phyloP scores from a whole-genome alignment of 257 asterid genomes.

The Misopates orontium region DNA sequence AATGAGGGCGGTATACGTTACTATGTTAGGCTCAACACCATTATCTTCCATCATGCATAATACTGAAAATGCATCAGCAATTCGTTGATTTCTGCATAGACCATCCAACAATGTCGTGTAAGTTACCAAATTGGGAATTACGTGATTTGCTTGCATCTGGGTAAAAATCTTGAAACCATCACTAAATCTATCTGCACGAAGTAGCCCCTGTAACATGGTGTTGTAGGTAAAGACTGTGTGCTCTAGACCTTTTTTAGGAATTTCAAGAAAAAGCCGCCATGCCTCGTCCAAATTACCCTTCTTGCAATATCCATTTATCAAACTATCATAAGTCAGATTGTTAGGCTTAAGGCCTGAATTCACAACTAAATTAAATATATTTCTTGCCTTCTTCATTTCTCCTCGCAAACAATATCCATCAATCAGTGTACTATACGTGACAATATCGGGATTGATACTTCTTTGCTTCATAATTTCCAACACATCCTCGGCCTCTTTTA shows the following conservation, averaged over 20 bases:
- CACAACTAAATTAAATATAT: constrained; percentile 1
- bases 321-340: neutral
- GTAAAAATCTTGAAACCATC: constrained; percentile 18
- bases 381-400: constrained; percentile 11
- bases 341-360: constrained; percentile 16
- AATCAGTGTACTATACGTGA: constrained; percentile 17
- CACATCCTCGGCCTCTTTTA: constrained; percentile 1
- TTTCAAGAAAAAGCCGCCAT: constrained; percentile 11
- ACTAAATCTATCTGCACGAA: neutral
- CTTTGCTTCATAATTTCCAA: constrained; percentile 6
- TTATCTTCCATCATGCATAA: constrained; percentile 12
- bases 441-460: constrained; percentile 3
- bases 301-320: constrained; percentile 23
- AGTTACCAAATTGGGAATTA: constrained; percentile 6
- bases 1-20: neutral
- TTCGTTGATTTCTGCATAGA: neutral
- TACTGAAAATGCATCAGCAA: neutral
- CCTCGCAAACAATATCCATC: constrained; percentile 23
- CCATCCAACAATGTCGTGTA: constrained; percentile 4
- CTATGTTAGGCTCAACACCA: neutral
- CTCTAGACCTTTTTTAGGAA: neutral
- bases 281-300: neutral
- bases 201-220: constrained; percentile 21
- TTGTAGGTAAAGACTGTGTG: constrained; percentile 6
- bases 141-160: constrained; percentile 20